phyloP scores from a whole-genome alignment of 257 asterid species.

The Ligustrum vulgare region DNA sequence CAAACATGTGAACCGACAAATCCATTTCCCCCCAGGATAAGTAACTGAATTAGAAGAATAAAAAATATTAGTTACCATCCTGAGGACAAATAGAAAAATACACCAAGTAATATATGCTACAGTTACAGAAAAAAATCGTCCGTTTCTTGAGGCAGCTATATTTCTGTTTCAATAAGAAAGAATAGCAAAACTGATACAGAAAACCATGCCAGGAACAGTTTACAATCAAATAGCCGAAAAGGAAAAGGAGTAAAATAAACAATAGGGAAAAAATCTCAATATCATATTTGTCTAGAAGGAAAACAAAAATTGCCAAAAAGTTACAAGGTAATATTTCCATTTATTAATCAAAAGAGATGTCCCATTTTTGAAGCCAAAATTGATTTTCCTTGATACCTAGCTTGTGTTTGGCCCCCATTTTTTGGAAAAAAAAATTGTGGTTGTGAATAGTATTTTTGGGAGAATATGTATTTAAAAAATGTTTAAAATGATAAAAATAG shows the following conservation, averaged over 20 bases:
- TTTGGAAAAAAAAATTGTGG: too few species aligned
- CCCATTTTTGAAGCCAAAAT: too few species aligned
- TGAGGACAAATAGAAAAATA: conserved; percentile 8
- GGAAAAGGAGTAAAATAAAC: neutral
- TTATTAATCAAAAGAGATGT: too few species aligned
- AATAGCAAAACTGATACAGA: neutral
- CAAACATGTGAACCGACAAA: conserved; percentile 96
- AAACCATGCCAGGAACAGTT: neutral
- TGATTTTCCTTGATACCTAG: too few species aligned
- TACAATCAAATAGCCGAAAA: neutral
- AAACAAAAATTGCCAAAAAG: too few species aligned
- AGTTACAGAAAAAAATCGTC: conserved; percentile 40
- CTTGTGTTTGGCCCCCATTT: too few species aligned
- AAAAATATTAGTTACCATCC: neutral
- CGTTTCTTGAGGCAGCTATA: conserved; percentile 41
- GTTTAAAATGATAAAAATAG: too few species aligned
- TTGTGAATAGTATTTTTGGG: too few species aligned
- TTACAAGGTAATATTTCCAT: too few species aligned
- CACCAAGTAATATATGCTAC: neutral
- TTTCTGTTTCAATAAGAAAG: conserved; percentile 31
- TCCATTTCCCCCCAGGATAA: conserved; percentile 98
- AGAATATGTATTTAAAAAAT: too few species aligned
- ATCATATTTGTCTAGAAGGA: too few species aligned
- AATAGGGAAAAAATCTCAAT: too few species aligned
- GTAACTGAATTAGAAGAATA: conserved; percentile 54